Conservation (phyloP, 441 rosid species). For the Breynia disticha region DNA sequence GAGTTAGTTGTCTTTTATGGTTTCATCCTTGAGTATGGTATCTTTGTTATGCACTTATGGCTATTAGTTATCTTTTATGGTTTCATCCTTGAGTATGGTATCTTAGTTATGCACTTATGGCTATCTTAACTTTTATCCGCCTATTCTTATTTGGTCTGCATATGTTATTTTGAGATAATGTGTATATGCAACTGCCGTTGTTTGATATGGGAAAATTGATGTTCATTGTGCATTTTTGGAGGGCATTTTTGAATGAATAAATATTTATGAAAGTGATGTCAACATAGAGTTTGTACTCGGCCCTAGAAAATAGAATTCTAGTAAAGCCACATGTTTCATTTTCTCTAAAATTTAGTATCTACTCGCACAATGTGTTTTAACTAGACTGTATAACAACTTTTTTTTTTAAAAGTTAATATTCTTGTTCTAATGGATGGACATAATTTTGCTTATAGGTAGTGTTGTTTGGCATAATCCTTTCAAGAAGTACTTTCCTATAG, state of each 20-base stretch:
- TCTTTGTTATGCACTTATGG: too few relatives aligned
- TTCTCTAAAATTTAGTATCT: background rate
- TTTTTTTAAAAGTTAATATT: background rate
- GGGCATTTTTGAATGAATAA: background rate
- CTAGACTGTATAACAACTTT: background rate
- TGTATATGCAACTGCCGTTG: background rate
- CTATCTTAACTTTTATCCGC: too few relatives aligned
- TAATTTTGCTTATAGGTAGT: slow-evolving; percentile 10
- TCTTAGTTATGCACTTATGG: too few relatives aligned
- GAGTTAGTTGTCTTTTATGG: too few relatives aligned
- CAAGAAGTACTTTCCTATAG: slow-evolving; percentile 18
- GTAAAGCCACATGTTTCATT: background rate
- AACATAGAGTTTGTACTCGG: background rate
- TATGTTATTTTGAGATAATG: background rate
- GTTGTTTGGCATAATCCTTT: slow-evolving; percentile 14
- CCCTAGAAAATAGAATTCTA: background rate
- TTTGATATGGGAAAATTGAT: background rate
- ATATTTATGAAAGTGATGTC: background rate
- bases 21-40: too few relatives aligned
- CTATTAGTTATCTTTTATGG: too few relatives aligned
- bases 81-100: too few relatives aligned
- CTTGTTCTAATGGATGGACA: slow-evolving; percentile 2
- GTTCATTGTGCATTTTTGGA: background rate
- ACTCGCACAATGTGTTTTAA: background rate
- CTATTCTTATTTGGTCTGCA: background rate